Base-by-base conservation (phyloP, 768 basidiomycete species). In the Boletus tylopilopsis region DNA sequence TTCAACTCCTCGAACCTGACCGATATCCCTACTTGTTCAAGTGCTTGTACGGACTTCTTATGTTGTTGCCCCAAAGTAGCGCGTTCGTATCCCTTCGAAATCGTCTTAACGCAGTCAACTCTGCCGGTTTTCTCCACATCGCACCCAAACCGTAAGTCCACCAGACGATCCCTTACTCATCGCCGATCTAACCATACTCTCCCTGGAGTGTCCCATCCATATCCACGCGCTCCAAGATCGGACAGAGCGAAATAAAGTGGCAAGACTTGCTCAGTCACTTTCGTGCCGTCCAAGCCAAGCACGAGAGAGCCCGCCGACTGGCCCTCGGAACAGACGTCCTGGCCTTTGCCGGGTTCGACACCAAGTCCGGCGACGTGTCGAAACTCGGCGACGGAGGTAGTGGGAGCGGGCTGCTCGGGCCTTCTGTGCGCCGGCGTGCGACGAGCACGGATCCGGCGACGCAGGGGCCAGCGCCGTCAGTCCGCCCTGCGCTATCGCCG, bases 1-100 rank as follows among this genome's bases (percentile, higher is more conserved):
- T 99, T 2, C 96, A 99, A 68, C 80, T 99, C 5, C 78, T 99
- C 32, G 96, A 99, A 62, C 96, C 96, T 6, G 96, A 99, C 54
- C 83, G 85, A 82, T 87, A 97, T 64, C 95, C 95, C 0, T 89
- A 91, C 71, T 76, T 99, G 23, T 95, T 94, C 80, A 99, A 99
- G 64, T 97, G 94, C 61, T 76, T 99, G 4, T 99, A 99, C 64
- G 96, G 96, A 2, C 75, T 99, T 8, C 74, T 99, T 51, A 99
- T 99, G 96, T 74, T 98, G 46, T 73, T 99, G 9, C 96, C 96
- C 1, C 96, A 99, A 73, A 96, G 94, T 63, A 87, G 88, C 21
- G 96, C 96, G 3, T 99, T 99, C 60, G 83, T 93, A 9, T 95
- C 95, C 1, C 76, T 99, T 21, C 80, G 94, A 33, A 97, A 96